Conservation (phyloP, 129 eudicot species). For the Dittrichia graveolens region DNA sequence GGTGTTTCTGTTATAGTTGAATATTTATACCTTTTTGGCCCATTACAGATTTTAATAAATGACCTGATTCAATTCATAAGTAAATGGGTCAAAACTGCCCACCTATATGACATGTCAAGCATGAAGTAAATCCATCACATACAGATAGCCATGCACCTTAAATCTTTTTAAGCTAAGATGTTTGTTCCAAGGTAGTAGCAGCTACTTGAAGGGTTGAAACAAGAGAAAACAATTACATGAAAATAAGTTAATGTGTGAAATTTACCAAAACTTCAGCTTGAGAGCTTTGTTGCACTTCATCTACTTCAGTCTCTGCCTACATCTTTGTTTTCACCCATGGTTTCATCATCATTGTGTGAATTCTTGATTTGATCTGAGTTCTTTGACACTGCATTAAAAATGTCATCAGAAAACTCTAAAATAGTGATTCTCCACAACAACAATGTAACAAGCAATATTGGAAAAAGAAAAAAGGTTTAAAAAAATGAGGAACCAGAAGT, state of each 20-base stretch:
- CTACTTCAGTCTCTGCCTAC: conserved; percentile 39
- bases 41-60: background rate
- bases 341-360: conserved; percentile 45
- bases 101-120: too few relatives aligned
- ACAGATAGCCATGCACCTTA: too few relatives aligned
- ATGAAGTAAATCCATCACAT: too few relatives aligned
- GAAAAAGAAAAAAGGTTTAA: too few relatives aligned
- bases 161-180: too few relatives aligned
- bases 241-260: conserved; percentile 5
- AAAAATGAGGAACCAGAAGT: background rate
- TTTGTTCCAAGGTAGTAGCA: too few relatives aligned
- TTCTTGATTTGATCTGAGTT: conserved; percentile 29
- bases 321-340: conserved; percentile 45
- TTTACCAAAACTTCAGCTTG: conserved; percentile 85
- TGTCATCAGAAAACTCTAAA: background rate
- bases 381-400: conserved; percentile 49
- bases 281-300: conserved; percentile 60
- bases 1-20: background rate
- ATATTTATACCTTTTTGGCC: background rate
- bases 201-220: too few relatives aligned
- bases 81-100: background rate
- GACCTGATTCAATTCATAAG: background rate
- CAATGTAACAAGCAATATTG: too few relatives aligned
- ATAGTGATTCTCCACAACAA: conserved; percentile 3
- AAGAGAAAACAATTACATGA: background rate